These are phyloP conservation scores for Diplosphaera chodatii DNA, from an alignment of 139 green algal species.

Conservation along the genomic window DNA sequence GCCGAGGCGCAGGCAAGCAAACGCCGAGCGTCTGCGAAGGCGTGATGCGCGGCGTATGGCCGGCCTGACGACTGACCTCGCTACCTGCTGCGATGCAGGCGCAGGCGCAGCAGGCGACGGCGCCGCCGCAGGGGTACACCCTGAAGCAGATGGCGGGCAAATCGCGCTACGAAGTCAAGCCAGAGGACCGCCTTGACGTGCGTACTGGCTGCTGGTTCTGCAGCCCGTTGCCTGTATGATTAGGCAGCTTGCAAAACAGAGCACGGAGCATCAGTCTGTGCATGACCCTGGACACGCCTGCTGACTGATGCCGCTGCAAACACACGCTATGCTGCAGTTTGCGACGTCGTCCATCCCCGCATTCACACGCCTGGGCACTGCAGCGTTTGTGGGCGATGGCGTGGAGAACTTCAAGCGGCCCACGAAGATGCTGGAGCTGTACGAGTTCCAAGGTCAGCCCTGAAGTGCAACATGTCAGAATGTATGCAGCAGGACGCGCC, in stretches of 20 bases:
- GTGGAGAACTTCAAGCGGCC: conserved; percentile 34
- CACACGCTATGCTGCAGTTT: conserved; percentile 4
- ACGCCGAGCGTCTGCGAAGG: no score
- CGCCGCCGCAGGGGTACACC: neutral
- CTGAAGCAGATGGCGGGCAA: conserved; percentile 5
- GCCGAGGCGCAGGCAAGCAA: no score
- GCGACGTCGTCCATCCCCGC: conserved; percentile 17
- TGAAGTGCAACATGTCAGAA: neutral
- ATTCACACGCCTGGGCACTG: conserved; percentile 42
- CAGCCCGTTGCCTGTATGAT: neutral
- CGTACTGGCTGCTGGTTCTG: neutral
- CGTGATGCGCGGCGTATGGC: no score
- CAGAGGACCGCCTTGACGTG: conserved; percentile 8
- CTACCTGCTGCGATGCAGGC: no score
- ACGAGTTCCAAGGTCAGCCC: conserved; percentile 34
- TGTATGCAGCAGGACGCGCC: no score
- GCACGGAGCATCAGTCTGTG: neutral
- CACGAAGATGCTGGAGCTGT: conserved; percentile 39
- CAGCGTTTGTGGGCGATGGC: conserved; percentile 53
- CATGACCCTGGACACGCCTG: no score
- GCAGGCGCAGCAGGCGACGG: neutral
- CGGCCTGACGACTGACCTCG: no score
- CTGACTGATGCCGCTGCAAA: neutral
- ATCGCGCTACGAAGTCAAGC: conserved; percentile 6
- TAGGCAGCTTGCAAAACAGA: no score